A percentile compares a stretch with the other conserved stretches of the same genome.
These are phyloP conservation scores for Kodamaea sp. DNA, from an alignment of 1,139 yeast species.

Conservation along the genomic window DNA sequence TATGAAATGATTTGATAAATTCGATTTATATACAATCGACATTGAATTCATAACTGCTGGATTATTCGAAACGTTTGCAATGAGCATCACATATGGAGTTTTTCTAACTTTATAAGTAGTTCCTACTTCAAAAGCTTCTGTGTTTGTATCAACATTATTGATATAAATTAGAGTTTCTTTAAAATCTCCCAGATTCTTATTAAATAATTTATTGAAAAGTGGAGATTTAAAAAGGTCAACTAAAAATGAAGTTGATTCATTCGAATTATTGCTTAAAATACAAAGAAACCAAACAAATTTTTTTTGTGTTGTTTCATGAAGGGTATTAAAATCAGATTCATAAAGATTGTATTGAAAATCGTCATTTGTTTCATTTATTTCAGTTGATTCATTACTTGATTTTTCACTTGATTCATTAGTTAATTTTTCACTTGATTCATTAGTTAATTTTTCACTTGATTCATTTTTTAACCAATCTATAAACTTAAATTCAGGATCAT, in stretches of 20 bases:
- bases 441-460: not conserved
- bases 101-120: constrained; percentile 35
- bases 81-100: constrained; percentile 44
- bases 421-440: constrained; percentile 1
- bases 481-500: constrained; percentile 10
- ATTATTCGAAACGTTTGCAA: constrained; percentile 49
- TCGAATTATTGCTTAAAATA: constrained; percentile 36
- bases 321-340: constrained; percentile 38
- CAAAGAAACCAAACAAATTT: constrained; percentile 46
- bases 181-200: constrained; percentile 32
- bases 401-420: not conserved
- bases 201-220: constrained; percentile 30
- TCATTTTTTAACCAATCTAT: constrained; percentile 1
- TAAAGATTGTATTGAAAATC: constrained; percentile 16
- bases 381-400: not conserved
- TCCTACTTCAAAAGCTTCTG: constrained; percentile 54
- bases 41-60: constrained; percentile 50
- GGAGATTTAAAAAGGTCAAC: constrained; percentile 25
- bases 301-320: constrained; percentile 38
- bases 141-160: constrained; percentile 33
- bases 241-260: constrained; percentile 26
- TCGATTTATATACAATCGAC: constrained; percentile 47
- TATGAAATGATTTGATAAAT: constrained; percentile 25
- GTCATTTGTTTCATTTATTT: constrained; percentile 4
- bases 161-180: constrained; percentile 42